phyloP scores from a whole-genome alignment of 78 protist species.

The Isochrysis galbana region DNA sequence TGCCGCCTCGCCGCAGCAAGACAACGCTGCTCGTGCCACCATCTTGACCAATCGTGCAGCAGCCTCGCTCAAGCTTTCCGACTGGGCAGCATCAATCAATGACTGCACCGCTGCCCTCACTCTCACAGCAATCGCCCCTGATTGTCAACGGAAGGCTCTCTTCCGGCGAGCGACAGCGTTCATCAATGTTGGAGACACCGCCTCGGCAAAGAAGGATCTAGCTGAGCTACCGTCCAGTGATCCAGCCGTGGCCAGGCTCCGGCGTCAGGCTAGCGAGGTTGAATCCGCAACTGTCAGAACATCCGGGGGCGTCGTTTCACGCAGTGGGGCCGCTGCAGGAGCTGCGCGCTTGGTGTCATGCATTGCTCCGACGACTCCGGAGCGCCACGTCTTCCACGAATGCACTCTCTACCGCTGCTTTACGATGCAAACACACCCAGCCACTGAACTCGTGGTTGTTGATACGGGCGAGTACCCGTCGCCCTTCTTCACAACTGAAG shows the following conservation, averaged over 20 bases:
- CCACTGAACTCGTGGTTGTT: not conserved
- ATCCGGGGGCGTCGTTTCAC: not conserved
- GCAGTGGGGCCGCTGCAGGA: not conserved
- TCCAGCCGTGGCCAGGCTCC: not conserved
- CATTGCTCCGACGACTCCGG: not conserved
- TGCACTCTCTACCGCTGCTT: conserved; percentile 1
- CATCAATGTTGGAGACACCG: not conserved
- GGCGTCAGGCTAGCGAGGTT: not conserved
- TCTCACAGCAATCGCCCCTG: not conserved
- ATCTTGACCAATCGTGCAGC: not conserved
- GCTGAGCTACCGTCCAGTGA: not conserved
- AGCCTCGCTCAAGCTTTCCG: not conserved
- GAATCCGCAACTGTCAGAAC: not conserved
- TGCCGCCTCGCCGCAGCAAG: not conserved
- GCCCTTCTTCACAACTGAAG: not conserved
- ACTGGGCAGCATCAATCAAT: not conserved
- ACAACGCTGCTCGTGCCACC: not conserved
- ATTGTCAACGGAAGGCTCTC: not conserved
- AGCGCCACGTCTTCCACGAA: conserved; percentile 12
- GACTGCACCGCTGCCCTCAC: not conserved
- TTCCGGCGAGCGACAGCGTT: not conserved
- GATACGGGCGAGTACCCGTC: not conserved
- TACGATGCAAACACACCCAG: not conserved
- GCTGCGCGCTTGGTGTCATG: not conserved
- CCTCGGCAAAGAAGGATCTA: not conserved